Percentiles rank a stretch among this genome's conserved stretches.
Conservation (phyloP, 139 green algal species). For the Axilococcus clingmanii region DNA sequence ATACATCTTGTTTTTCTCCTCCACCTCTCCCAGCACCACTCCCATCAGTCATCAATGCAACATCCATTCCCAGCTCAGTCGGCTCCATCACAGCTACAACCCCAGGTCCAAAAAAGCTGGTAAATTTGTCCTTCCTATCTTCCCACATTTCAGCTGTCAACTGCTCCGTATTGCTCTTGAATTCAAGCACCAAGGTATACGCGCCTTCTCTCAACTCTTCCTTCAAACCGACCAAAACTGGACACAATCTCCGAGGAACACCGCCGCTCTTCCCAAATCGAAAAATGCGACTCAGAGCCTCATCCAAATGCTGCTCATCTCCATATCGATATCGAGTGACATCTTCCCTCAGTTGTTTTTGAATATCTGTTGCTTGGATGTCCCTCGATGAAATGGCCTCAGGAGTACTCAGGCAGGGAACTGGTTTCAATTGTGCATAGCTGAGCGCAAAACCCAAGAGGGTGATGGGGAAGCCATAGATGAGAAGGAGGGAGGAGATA, state of each 20-base stretch:
- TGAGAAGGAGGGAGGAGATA: slow-evolving; percentile 81
- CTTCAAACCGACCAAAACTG: slow-evolving; percentile 65
- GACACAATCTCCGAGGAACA: slow-evolving; percentile 55
- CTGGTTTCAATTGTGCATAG: slow-evolving; percentile 77
- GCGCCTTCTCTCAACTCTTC: slow-evolving; percentile 59
- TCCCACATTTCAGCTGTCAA: slow-evolving; percentile 54
- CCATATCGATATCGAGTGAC: slow-evolving; percentile 78
- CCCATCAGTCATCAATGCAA: slow-evolving; percentile 66
- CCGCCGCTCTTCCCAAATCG: slow-evolving; percentile 51
- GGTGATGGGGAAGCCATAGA: slow-evolving; percentile 94
- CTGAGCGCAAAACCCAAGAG: slow-evolving; percentile 90
- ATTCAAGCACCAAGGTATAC: slow-evolving; percentile 67
- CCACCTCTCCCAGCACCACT: slow-evolving; percentile 51
- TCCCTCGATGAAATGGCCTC: slow-evolving; percentile 65
- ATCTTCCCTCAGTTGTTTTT: slow-evolving; percentile 85
- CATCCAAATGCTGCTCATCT: slow-evolving; percentile 97
- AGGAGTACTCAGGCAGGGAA: slow-evolving; percentile 60
- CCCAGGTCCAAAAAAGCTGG: slow-evolving; percentile 89
- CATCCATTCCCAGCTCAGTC: slow-evolving; percentile 48
- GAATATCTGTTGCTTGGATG: slow-evolving; percentile 85
- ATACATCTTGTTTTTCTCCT: slow-evolving; percentile 68
- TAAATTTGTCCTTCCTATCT: slow-evolving; percentile 64
- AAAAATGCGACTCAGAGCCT: slow-evolving; percentile 91
- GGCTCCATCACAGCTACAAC: slow-evolving; percentile 41
- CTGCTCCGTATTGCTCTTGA: slow-evolving; percentile 46